Conservation (phyloP, 495 filamentous ascomycete genomes). For the Geoglossum glabrum region DNA sequence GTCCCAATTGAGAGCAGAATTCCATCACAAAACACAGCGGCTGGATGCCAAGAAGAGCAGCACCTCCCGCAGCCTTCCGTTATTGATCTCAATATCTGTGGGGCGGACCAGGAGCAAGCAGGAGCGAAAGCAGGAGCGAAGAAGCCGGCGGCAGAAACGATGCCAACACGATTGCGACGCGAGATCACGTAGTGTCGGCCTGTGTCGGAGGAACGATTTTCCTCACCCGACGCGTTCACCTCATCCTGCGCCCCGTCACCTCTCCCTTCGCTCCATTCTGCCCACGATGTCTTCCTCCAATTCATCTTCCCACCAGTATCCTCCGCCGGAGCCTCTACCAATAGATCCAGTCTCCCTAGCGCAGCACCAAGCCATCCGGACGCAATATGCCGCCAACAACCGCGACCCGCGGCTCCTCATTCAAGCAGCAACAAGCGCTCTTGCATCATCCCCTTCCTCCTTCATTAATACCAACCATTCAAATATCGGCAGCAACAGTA, state of each 20-base stretch:
- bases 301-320: background rate
- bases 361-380: background rate
- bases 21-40: too few species aligned
- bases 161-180: background rate
- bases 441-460: background rate
- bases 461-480: background rate
- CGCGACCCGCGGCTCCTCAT: background rate
- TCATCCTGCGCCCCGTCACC: background rate
- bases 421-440: background rate
- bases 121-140: background rate
- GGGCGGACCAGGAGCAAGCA: too few species aligned
- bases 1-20: too few species aligned
- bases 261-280: background rate
- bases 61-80: too few species aligned
- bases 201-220: background rate
- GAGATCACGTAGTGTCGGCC: background rate
- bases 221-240: background rate
- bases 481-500: background rate
- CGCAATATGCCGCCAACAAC: background rate
- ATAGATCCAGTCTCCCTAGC: background rate
- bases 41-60: too few species aligned
- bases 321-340: background rate
- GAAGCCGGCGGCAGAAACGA: background rate
- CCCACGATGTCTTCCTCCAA: conserved; percentile 2
- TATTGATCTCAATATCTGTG: too few species aligned